Evolutionary conservation across 2,329 filamentous ascomycete genomes (phyloP), one percentile per base, ranked within the genome.

Genomic region (Ceratocystis diversiconidia): DNA sequence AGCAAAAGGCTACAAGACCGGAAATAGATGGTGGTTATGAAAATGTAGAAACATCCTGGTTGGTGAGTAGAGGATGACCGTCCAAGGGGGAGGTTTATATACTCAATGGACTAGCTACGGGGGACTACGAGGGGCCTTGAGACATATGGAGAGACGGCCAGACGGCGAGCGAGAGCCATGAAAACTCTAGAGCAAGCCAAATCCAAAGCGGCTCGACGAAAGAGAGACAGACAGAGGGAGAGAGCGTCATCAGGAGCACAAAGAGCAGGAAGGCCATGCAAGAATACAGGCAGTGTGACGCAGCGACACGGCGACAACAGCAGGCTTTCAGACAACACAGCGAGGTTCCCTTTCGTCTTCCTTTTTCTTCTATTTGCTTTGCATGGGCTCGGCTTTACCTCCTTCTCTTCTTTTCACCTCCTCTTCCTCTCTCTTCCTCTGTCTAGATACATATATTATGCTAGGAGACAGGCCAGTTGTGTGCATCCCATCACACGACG

Each of bases 241-340:
- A 10, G 25, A 59, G 55, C 55, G 55, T 59, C 55, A 59, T 59
- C 25, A 59, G 55, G 41, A n/a, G 61, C 61, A 63, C 30, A 25
- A 36, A 8, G 15, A 44, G 52, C 10, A 17, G 52, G 15, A 30
- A 36, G 43, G 19, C 50, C 32, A 44, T 64, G 52, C 52, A 43
- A 6, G 19, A 41, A 41, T 41, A 41, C 36, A 41, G 6, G 30
- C 36, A 57, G 63, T 60, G 63, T 50, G 25, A 64, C 62, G 8
- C 17, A 60, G 62, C 19, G 15, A 59, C 8, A 59, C 25, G 30
- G 50, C 59, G 52, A 60, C 10, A 19, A 22, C 12, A 46, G 22
- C 25, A 36, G 22, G 61, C 52, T 62, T 25, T 43, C 36, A 41
- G 36, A 41, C 36, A 41, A 36, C n/a, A 64, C 32, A 64, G 52